Evolutionary conservation across 2,329 filamentous ascomycete species (phyloP).

Genomic region (Trichoderma sp.): DNA sequence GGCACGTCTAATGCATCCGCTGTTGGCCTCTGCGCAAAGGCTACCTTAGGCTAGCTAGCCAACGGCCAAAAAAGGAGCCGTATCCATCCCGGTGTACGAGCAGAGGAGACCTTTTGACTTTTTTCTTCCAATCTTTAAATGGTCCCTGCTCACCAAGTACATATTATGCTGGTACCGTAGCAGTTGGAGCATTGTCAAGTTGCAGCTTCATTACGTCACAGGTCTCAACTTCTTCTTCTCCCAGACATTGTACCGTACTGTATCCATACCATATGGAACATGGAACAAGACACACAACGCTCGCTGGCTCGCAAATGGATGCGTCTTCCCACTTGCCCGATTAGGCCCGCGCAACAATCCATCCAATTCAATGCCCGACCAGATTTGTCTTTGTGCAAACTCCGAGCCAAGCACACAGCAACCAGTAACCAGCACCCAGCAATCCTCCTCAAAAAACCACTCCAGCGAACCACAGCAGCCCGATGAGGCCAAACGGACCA

Average conservation of each 20-base stretch:
- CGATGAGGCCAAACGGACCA: background rate
- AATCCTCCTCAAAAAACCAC: background rate
- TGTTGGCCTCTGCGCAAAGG: constrained; percentile 10
- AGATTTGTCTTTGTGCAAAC: background rate
- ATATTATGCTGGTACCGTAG: background rate
- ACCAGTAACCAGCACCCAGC: background rate
- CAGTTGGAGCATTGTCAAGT: background rate
- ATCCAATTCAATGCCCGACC: background rate
- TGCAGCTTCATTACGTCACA: constrained; percentile 19
- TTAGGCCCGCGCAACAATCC: constrained; percentile 8
- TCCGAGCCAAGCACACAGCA: background rate
- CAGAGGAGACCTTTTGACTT: background rate
- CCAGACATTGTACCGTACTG: background rate
- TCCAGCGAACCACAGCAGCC: constrained; percentile 1
- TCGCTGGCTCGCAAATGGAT: constrained; percentile 15
- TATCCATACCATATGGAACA: background rate
- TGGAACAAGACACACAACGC: background rate
- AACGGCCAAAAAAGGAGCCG: background rate
- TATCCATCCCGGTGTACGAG: background rate
- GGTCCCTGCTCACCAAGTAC: background rate
- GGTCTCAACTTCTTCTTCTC: background rate
- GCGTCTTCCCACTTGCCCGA: constrained; percentile 18
- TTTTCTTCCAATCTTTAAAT: background rate
- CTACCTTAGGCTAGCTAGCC: background rate
- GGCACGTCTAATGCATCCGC: constrained; percentile 9